These are phyloP conservation scores for Rhodamnia rubescens DNA, from an alignment of 345 rosid species.

Conservation along the genomic window DNA sequence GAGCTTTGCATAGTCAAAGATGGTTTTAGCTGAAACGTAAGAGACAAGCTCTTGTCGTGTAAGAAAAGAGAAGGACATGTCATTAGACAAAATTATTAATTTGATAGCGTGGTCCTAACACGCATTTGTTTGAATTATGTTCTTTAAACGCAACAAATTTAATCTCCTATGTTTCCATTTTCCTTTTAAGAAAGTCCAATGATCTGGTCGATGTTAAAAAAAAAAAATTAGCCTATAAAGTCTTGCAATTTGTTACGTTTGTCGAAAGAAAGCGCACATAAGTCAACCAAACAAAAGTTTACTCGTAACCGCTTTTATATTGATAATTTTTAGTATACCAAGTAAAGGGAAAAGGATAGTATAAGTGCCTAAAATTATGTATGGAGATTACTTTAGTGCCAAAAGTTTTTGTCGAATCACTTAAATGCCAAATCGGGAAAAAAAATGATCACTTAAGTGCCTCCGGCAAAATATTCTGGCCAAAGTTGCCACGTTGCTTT, in stretches of 20 bases:
- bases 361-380: too few relatives aligned
- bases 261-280: neutral
- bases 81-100: neutral
- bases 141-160: neutral
- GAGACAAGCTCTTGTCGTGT: neutral
- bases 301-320: neutral
- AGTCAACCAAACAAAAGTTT: neutral
- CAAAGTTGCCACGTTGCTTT: too few relatives aligned
- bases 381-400: too few relatives aligned
- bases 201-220: neutral
- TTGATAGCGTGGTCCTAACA: neutral
- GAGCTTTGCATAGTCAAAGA: neutral
- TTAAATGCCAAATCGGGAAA: too few relatives aligned
- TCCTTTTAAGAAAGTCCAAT: neutral
- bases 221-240: neutral
- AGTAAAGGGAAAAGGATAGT: too few relatives aligned
- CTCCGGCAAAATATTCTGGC: too few relatives aligned
- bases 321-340: neutral
- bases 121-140: neutral
- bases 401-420: too few relatives aligned
- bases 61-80: neutral
- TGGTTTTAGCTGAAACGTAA: neutral
- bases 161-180: neutral
- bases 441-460: too few relatives aligned
- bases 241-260: neutral